Percentiles rank a stretch among this genome's conserved stretches.
Evolutionary conservation across 2,329 filamentous ascomycete genomes (phyloP).

Genomic region (Clarireedia hainanense): DNA sequence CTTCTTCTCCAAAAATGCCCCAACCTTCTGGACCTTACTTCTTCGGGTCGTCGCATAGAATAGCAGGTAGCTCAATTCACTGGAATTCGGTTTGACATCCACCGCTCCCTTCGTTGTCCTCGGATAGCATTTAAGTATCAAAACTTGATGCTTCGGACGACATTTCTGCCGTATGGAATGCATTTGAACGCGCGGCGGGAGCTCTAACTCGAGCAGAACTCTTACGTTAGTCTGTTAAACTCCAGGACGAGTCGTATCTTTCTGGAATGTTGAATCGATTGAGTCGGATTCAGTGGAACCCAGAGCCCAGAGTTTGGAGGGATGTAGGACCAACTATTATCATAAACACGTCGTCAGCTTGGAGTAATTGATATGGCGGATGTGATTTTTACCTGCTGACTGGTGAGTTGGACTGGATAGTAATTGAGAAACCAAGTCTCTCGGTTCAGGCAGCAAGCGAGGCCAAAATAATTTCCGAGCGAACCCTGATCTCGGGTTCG

Average conservation of each 20-base stretch:
- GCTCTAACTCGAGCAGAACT: neutral
- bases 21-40: conserved; percentile 94
- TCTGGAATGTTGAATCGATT: neutral
- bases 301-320: neutral
- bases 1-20: conserved; percentile 89
- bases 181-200: conserved; percentile 36
- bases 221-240: neutral
- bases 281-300: neutral
- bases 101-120: conserved; percentile 83
- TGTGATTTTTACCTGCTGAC: conserved; percentile 1
- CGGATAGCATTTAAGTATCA: conserved; percentile 94
- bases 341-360: conserved; percentile 7
- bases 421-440: neutral
- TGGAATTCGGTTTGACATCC: conserved; percentile 92
- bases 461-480: neutral
- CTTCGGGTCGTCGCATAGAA: conserved; percentile 94
- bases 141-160: conserved; percentile 93
- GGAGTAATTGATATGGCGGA: neutral
- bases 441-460: conserved; percentile 3
- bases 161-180: conserved; percentile 59
- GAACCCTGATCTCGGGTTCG: neutral
- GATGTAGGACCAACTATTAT: conserved; percentile 1
- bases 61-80: conserved; percentile 91
- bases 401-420: neutral
- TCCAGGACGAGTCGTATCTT: neutral